Evolutionary conservation across 441 rosid species (phyloP).

Genomic region (Rhodomyrtus psidioides): DNA sequence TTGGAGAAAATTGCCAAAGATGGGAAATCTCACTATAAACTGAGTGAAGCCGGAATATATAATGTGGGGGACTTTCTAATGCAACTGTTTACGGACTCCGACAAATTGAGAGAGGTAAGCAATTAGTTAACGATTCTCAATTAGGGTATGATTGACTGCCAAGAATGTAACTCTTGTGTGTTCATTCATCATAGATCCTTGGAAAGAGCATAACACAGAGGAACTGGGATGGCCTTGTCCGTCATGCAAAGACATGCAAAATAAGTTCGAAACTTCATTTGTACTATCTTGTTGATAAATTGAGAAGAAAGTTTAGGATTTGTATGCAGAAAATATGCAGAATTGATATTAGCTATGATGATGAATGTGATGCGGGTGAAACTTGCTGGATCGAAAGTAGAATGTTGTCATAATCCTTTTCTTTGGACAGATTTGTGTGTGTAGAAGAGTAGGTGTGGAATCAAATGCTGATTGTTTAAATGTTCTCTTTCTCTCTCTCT

Average conservation of each 20-base stretch:
- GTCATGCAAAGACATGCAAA: background rate
- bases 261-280: background rate
- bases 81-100: too few relatives aligned
- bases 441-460: background rate
- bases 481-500: too few relatives aligned
- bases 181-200: background rate
- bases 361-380: background rate
- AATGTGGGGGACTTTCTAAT: too few relatives aligned
- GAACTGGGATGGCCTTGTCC: background rate
- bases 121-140: background rate
- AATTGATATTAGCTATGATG: background rate
- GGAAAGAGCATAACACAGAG: fast-evolving
- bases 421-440: background rate
- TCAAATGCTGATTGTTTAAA: too few relatives aligned
- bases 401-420: background rate
- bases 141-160: background rate
- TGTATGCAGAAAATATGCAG: background rate
- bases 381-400: background rate
- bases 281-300: background rate
- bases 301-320: background rate
- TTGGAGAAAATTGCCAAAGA: too few relatives aligned
- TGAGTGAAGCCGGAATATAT: too few relatives aligned
- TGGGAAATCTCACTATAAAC: too few relatives aligned
- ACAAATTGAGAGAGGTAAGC: too few relatives aligned
- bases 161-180: background rate